Evolutionary conservation across 169 alveolate genomes (phyloP), one percentile per base, ranked within the genome.

Genomic region (Cryptosporidium ubiquitum): DNA sequence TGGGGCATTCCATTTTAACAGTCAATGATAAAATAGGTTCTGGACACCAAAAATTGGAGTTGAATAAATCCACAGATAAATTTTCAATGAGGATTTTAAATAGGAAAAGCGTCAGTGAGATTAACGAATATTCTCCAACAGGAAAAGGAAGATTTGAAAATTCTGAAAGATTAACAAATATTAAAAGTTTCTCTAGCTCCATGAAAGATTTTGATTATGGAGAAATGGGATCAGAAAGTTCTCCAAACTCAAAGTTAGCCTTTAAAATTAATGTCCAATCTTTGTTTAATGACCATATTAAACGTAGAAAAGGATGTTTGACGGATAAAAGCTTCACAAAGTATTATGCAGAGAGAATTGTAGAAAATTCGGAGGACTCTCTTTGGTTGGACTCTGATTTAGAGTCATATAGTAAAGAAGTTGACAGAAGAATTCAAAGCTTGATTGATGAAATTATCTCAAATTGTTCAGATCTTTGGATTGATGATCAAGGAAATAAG

Each of bases 331-430:
- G 75, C 47, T 33, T n/a, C 42, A 79, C 89, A 26, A 79, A 58
- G 47, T 58, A 61, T 42, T 44, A 61, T 29, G 57, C 58, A 23
- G 75, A 57, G 40, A 61, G 26, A 47, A 26, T 18, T 26, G 39
- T 64, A 20, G 74, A 58, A 23, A 29, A 47, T 18, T 23, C 16
- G 26, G 89, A 79, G 40, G 89, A 79, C 2, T 55, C 79, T 4
- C 49, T 79, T 40, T 79, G 89, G 89, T 29, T 79, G 37, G 89
- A 79, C 20, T 79, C 89, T 20, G 89, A 79, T 44, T 39, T 79
- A 10, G 89, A 79, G 16, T 61, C 68, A 20, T 79, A 79, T 14
- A 60, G 74, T 31, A 79, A n/a, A 12, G 73, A 58, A 29, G n/a
- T 79, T n/a, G 75, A 64, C 26, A 61, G 69, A 16, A 79, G 68